These are phyloP conservation scores for Mucor saturninus DNA, from an alignment of 371 early-diverging fungal species.

Conservation along the genomic window DNA sequence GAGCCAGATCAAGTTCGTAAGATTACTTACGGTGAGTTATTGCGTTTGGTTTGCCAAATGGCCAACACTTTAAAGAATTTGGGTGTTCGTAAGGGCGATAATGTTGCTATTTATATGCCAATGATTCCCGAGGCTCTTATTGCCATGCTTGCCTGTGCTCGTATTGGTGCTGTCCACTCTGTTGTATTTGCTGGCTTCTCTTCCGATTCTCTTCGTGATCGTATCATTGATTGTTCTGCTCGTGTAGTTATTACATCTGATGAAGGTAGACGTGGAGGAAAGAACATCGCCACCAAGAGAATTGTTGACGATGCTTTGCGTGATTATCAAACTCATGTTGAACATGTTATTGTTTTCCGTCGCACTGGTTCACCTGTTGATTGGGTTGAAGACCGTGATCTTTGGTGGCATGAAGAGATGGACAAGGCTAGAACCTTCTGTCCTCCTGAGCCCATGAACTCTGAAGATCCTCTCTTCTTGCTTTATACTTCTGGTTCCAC, in stretches of 20 bases:
- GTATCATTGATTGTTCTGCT: slow-evolving; percentile 79
- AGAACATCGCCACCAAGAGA: slow-evolving; percentile 85
- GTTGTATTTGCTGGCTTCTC: slow-evolving; percentile 97
- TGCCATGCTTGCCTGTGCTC: slow-evolving; percentile 92
- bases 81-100: slow-evolving; percentile 90
- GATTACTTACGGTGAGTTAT: slow-evolving; percentile 86
- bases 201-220: slow-evolving; percentile 83
- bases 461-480: slow-evolving; percentile 97
- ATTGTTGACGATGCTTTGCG: slow-evolving; percentile 89
- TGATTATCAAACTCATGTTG: slow-evolving; percentile 70
- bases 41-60: slow-evolving; percentile 80
- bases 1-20: slow-evolving; percentile 75
- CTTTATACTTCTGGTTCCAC: slow-evolving; percentile 96
- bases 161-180: slow-evolving; percentile 88
- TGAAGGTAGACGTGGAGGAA: slow-evolving; percentile 90
- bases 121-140: slow-evolving; percentile 95
- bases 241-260: slow-evolving; percentile 85
- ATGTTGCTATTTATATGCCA: slow-evolving; percentile 96
- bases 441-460: slow-evolving; percentile 77
- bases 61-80: slow-evolving; percentile 79
- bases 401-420: slow-evolving; percentile 89
- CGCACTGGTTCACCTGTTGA: slow-evolving; percentile 83
- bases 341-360: slow-evolving; percentile 87
- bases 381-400: slow-evolving; percentile 76
- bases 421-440: slow-evolving; percentile 78